Evolutionary conservation across 306 rosid genomes (phyloP), one percentile per base, ranked within the genome.

Genomic region (Sesbania bispinosa): DNA sequence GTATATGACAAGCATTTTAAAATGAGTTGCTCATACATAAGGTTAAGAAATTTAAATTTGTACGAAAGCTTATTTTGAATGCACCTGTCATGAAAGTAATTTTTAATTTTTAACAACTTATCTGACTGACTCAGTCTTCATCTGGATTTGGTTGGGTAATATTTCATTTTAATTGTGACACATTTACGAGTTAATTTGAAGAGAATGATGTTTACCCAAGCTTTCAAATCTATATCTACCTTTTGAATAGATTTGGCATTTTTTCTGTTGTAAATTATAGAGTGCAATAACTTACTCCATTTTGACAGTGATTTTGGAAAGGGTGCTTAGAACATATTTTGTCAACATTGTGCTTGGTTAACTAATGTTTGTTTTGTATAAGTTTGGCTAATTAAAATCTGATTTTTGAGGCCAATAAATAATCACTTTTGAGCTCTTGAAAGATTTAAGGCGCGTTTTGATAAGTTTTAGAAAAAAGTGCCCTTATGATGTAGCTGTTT

Each of bases 131-230:
- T n/a, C 10, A 6, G 48, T 42, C 79, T 32, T 75, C 70, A 7
- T 39, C 21, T 51, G 46, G 55, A 74, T 51, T 62, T 62, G 63
- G 60, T 73, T 26, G 23, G 48, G 60, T 59, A 46, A 21, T 35
- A 4, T 24, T 69, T 27, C 60, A 60, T 48, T 60, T 48, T 39
- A 33, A 35, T 73, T 61, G 47, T 60, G 70, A 30, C 30, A 4
- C 24, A 58, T 57, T 43, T 27, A 33, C 41, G 10, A 6, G 57
- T 55, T 55, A 23, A 48, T 47, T 10, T 61, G 30, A 29, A 24
- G 45, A 7, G 32, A 66, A 75, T 65, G 50, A 55, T 59, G 16
- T 75, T 24, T 60, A 14, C 60, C 19, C 45, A 50, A 7, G 62
- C 27, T 50, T 50, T 36, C 29, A 51, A 48, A 48, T 19, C 9